Evolutionary conservation across 2,329 filamentous ascomycete species (phyloP), one percentile per base, ranked within the genome.

Genomic region (Bertia moriformis): DNA sequence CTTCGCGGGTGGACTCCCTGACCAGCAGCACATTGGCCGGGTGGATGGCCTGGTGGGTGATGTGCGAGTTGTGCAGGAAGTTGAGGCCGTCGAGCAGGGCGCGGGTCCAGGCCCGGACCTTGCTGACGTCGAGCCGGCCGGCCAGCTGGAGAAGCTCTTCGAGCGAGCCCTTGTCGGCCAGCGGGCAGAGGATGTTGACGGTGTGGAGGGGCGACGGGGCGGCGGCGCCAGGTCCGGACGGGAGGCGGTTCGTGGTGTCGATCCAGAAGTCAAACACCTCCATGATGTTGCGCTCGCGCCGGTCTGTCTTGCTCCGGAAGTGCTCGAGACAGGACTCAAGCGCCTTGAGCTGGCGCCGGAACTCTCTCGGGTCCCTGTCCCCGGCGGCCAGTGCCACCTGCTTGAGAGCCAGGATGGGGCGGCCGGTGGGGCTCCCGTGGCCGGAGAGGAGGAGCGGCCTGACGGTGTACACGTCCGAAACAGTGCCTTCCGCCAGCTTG

Each of bases 51-150:
- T 84, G 83, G 57, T 96, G 91, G 18, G 85, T 67, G 41, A 95
- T 69, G 15, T 86, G 86, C 52, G 83, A 79, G 46, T 81, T 80
- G 58, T 96, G 89, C 39, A 93, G 74, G 54, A 82, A 93, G 42
- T 86, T 83, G 19, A 98, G 64, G 0, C 81, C 91, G 59, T 95
- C 86, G 18, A 98, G 71, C 14, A 98, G 67, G 50, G 94, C 86
- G 42, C 88, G 77, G n/a, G 86, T 91, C 81, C 87, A 96, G 18
- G 84, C 78, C 39, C 87, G 80, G 35, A 88, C 78, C 53, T 80
- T 88, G 45, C 74, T 73, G 39, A 83, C 71, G 32, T 81, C 73
- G 38, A 95, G 63, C 19, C 72, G 72, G 3, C 83, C 85, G 32
- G 86, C 76, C 43, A 89, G 72, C 41, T 89, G 81, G 19, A 98